Conservation (phyloP, 768 basidiomycete genomes). For the Tubosaeta brunneosetosa region DNA sequence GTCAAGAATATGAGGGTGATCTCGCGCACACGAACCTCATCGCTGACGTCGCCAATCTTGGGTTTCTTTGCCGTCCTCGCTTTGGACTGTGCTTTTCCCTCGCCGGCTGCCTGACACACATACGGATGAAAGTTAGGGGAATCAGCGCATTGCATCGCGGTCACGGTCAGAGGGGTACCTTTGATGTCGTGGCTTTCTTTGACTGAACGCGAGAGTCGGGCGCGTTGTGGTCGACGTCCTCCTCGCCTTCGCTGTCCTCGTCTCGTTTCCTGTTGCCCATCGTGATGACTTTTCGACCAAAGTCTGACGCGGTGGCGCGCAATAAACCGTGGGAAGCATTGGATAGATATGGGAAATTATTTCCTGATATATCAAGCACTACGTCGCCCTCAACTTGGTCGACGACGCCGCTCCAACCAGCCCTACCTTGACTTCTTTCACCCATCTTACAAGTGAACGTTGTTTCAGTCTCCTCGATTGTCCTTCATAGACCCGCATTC, state of each 20-base stretch:
- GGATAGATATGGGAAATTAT: constrained; percentile 15
- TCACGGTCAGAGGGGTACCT: constrained; percentile 6
- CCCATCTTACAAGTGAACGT: constrained; percentile 1
- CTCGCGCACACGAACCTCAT: constrained; percentile 7
- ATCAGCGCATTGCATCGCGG: neutral
- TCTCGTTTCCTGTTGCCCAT: constrained; percentile 20
- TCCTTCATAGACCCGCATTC: constrained; percentile 31
- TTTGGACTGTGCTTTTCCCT: constrained; percentile 13
- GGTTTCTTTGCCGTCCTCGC: constrained; percentile 35
- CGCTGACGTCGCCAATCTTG: constrained; percentile 16
- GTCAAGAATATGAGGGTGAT: neutral
- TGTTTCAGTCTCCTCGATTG: constrained; percentile 6
- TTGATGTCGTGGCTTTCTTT: constrained; percentile 5
- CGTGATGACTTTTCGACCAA: neutral
- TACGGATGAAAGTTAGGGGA: neutral
- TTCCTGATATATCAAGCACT: constrained; percentile 31
- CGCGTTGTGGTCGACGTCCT: constrained; percentile 3
- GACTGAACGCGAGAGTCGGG: constrained; percentile 16
- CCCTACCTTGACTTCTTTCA: constrained; percentile 11
- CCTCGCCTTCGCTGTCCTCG: constrained; percentile 15
- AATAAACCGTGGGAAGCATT: constrained; percentile 7
- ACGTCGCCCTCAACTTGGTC: constrained; percentile 20
- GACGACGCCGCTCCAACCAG: constrained; percentile 3
- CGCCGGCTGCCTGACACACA: constrained; percentile 1
- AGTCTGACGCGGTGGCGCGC: neutral